Conservation (phyloP, 768 basidiomycete species). For the Collybia sp. region DNA sequence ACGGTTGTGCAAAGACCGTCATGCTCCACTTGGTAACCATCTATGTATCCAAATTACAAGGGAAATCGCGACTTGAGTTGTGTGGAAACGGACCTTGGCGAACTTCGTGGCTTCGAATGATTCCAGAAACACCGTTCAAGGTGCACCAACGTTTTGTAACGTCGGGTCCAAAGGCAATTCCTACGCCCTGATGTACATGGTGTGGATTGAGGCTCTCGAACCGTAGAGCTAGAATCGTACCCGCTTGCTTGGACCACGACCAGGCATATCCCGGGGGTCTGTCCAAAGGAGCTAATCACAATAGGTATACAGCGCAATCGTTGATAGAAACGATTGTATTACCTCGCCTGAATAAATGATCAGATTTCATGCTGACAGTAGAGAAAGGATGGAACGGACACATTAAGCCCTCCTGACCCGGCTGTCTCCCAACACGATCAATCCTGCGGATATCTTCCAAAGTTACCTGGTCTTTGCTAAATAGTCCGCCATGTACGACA, state of each 20-base stretch:
- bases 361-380: not conserved
- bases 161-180: constrained; percentile 93
- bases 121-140: constrained; percentile 78
- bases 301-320: not conserved
- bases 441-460: constrained; percentile 90
- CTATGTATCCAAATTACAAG: constrained; percentile 27
- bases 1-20: constrained; percentile 92
- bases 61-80: not conserved
- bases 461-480: constrained; percentile 93
- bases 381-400: constrained; percentile 54
- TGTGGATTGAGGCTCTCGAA: constrained; percentile 9
- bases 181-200: constrained; percentile 68
- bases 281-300: constrained; percentile 80
- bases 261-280: constrained; percentile 85
- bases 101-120: constrained; percentile 96
- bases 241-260: constrained; percentile 94
- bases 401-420: constrained; percentile 94
- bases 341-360: constrained; percentile 53
- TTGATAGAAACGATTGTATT: constrained; percentile 9
- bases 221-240: constrained; percentile 36
- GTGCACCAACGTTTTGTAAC: constrained; percentile 89
- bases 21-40: constrained; percentile 94
- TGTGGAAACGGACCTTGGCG: constrained; percentile 59
- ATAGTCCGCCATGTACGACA: constrained; percentile 93
- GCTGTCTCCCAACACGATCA: constrained; percentile 82